These are phyloP conservation scores for Xanthoconium separans DNA, from an alignment of 1,284 basidiomycete species.

Conservation along the genomic window DNA sequence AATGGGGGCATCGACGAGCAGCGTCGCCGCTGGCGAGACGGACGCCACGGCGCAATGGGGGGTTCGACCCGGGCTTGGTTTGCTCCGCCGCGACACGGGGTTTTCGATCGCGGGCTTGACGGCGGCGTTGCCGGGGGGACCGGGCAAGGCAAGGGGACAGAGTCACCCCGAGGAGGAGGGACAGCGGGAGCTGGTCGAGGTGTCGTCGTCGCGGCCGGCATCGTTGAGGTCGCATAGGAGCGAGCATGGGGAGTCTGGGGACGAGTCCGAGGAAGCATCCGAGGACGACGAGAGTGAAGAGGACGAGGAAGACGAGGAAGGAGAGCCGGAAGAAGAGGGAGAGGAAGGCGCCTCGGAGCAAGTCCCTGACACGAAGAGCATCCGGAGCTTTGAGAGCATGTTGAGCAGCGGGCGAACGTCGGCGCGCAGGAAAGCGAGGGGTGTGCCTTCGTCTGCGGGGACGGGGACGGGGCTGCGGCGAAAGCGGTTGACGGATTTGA, in stretches of 20 bases:
- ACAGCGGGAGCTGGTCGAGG: conserved; percentile 62
- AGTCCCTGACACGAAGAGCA: conserved; percentile 62
- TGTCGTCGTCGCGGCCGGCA: conserved; percentile 52
- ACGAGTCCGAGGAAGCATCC: conserved; percentile 24
- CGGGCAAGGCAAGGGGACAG: conserved; percentile 29
- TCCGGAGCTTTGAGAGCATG: conserved; percentile 82
- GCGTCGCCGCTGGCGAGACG: neutral
- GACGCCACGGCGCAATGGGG: conserved; percentile 39
- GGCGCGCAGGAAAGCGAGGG: neutral
- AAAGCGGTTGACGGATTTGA: conserved; percentile 45
- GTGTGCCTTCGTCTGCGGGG: neutral
- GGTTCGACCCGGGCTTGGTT: conserved; percentile 49
- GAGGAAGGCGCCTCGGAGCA: conserved; percentile 15
- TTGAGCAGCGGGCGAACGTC: conserved; percentile 46
- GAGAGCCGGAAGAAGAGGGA: conserved; percentile 35
- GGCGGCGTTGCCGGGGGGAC: conserved; percentile 55
- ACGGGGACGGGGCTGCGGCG: conserved; percentile 31
- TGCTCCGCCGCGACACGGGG: conserved; percentile 67
- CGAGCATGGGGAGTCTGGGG: conserved; percentile 35
- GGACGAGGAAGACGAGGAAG: conserved; percentile 30
- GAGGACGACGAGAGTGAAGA: conserved; percentile 35
- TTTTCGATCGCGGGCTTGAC: conserved; percentile 83
- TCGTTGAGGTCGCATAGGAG: conserved; percentile 45
- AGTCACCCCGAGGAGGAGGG: conserved; percentile 50
- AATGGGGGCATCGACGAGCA: neutral